These are phyloP conservation scores for Calonectria hawksworthii DNA, from an alignment of 2,329 filamentous ascomycete species.

Conservation along the genomic window DNA sequence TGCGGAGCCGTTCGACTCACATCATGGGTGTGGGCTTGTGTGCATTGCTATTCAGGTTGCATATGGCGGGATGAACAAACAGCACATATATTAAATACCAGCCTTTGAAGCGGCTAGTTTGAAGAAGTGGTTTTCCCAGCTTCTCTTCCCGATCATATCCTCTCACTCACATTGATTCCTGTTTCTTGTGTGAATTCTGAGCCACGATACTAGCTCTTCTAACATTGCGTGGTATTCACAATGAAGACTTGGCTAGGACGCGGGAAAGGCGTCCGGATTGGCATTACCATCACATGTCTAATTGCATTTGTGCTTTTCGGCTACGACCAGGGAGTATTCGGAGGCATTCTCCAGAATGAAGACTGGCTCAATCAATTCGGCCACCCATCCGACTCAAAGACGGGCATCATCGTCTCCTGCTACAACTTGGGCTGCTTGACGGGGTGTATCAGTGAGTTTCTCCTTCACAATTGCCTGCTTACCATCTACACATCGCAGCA, in stretches of 20 bases:
- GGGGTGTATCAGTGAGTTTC: conserved; percentile 49
- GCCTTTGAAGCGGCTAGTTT: no score
- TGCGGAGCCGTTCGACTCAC: conserved; percentile 6
- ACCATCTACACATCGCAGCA: no score
- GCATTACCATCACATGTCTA: conserved; percentile 41
- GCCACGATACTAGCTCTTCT: neutral
- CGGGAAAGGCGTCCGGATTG: conserved; percentile 40
- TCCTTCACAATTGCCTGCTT: conserved; percentile 69
- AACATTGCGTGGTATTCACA: neutral
- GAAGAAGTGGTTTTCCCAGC: neutral
- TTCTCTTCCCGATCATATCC: neutral
- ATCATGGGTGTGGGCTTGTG: neutral
- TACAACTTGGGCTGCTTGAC: conserved; percentile 59
- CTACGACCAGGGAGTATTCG: conserved; percentile 65
- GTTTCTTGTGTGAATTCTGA: neutral
- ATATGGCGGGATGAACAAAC: neutral
- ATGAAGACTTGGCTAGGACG: conserved; percentile 43
- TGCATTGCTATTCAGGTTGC: neutral
- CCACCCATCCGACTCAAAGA: conserved; percentile 44
- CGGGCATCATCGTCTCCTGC: conserved; percentile 49
- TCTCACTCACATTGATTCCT: neutral
- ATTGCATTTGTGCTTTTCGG: conserved; percentile 51
- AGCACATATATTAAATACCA: neutral
- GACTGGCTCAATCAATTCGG: conserved; percentile 56
- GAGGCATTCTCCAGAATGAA: conserved; percentile 60